Evolutionary conservation across 108 stramenopile genomes (phyloP).

Genomic region (Pseudonitzschia pungens): DNA sequence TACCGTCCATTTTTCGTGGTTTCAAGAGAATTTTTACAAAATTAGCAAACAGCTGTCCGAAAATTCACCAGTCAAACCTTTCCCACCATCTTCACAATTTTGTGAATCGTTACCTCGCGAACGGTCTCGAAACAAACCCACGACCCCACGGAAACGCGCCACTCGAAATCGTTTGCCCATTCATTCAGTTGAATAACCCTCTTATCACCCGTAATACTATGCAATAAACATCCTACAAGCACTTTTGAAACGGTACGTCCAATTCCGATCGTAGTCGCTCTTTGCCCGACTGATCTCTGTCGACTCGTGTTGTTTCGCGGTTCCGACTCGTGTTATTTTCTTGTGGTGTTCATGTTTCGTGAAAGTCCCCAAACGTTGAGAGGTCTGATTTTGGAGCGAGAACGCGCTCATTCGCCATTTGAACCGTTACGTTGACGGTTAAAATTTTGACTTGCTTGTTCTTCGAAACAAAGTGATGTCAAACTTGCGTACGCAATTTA

Average conservation of each 20-base stretch:
- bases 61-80: background rate
- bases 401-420: background rate
- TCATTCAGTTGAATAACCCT: constrained; percentile 4
- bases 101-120: constrained; percentile 2
- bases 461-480: constrained; percentile 5
- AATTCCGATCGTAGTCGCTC: background rate
- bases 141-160: background rate
- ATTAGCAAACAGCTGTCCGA: constrained; percentile 6
- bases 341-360: background rate
- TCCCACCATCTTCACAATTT: background rate
- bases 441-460: background rate
- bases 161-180: background rate
- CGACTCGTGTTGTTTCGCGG: no score
- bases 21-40: background rate
- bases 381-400: constrained; percentile 2
- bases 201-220: background rate
- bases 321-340: background rate
- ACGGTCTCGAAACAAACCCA: background rate
- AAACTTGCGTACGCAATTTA: constrained; percentile 1
- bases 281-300: no score
- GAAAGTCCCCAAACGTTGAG: background rate
- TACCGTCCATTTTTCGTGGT: background rate
- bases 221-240: background rate
- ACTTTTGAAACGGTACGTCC: background rate
- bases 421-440: background rate